Conservation (phyloP, 169 alveolate species). For the Toxoplasma gondii region DNA sequence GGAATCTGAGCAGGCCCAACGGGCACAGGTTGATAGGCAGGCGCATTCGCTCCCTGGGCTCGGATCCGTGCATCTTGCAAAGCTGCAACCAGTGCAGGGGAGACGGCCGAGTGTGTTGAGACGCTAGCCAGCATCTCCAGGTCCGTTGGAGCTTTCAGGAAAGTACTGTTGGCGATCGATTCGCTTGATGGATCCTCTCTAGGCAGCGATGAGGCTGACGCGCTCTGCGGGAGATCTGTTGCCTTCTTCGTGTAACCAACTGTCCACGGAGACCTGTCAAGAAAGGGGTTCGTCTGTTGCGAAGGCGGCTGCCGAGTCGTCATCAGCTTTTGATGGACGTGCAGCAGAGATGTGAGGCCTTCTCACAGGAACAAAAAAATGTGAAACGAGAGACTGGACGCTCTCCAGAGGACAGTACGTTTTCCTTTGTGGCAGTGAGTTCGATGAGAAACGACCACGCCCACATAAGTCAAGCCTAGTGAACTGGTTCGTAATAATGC, state of each 20-base stretch:
- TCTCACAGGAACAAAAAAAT: not conserved
- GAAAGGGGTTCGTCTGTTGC: not conserved
- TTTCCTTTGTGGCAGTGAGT: too few relatives aligned
- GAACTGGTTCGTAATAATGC: too few relatives aligned
- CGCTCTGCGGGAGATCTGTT: too few relatives aligned
- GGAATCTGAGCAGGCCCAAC: slow-evolving; percentile 30
- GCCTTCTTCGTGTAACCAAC: too few relatives aligned
- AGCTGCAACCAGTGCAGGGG: not conserved
- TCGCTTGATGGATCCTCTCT: too few relatives aligned
- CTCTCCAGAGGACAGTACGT: not conserved
- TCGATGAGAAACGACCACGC: too few relatives aligned
- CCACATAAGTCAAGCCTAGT: too few relatives aligned
- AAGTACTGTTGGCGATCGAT: too few relatives aligned
- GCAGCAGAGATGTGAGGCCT: not conserved
- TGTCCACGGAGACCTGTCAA: not conserved
- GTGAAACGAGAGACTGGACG: not conserved
- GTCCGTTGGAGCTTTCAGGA: too few relatives aligned
- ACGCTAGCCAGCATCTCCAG: not conserved
- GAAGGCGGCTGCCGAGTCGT: not conserved
- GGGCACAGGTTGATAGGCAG: not conserved
- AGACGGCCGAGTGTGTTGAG: not conserved
- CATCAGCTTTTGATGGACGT: not conserved
- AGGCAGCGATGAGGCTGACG: too few relatives aligned
- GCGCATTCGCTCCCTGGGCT: not conserved
- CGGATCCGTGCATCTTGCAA: not conserved